Percentiles rank a stretch among this genome's conserved stretches.
Conservation (phyloP, 2,329 filamentous ascomycete species). For the Chrysoporthe puriensis region DNA sequence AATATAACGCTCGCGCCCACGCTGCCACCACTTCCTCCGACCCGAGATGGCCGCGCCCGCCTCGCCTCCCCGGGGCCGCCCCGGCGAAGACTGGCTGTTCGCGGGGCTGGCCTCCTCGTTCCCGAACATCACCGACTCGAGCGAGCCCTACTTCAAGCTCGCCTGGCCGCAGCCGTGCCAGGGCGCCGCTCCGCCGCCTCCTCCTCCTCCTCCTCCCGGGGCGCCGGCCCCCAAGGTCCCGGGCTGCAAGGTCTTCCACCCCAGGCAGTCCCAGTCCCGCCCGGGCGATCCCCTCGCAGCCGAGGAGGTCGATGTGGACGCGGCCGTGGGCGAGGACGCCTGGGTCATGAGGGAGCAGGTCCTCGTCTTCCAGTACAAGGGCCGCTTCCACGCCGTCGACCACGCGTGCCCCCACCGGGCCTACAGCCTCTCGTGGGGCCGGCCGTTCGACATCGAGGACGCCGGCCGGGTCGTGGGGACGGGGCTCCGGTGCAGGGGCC, state of each 20-base stretch:
- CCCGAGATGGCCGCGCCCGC: conserved; percentile 11
- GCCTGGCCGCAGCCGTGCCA: conserved; percentile 23
- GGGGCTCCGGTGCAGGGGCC: conserved; percentile 21
- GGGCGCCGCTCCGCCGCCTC: background rate
- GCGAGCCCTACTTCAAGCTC: conserved; percentile 28
- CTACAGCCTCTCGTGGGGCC: conserved; percentile 24
- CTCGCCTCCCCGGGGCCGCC: background rate
- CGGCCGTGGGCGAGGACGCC: conserved; percentile 24
- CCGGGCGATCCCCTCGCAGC: background rate
- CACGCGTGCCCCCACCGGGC: conserved; percentile 25
- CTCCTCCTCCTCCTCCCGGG: background rate
- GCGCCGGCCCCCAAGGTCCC: conserved; percentile 2
- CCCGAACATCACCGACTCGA: conserved; percentile 25
- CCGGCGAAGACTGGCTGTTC: conserved; percentile 23
- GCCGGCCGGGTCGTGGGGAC: conserved; percentile 13
- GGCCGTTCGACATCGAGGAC: conserved; percentile 27
- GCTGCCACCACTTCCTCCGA: background rate
- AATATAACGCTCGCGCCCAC: background rate
- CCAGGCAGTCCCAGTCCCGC: conserved; percentile 2
- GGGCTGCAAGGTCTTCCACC: conserved; percentile 26
- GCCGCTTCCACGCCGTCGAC: conserved; percentile 26
- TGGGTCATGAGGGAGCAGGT: conserved; percentile 27
- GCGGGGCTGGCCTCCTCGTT: conserved; percentile 25
- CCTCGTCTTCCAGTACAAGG: conserved; percentile 27
- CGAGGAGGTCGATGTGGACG: conserved; percentile 19